These are phyloP conservation scores for Tilletia walkeri DNA, from an alignment of 1,284 basidiomycete genomes.

Conservation along the genomic window DNA sequence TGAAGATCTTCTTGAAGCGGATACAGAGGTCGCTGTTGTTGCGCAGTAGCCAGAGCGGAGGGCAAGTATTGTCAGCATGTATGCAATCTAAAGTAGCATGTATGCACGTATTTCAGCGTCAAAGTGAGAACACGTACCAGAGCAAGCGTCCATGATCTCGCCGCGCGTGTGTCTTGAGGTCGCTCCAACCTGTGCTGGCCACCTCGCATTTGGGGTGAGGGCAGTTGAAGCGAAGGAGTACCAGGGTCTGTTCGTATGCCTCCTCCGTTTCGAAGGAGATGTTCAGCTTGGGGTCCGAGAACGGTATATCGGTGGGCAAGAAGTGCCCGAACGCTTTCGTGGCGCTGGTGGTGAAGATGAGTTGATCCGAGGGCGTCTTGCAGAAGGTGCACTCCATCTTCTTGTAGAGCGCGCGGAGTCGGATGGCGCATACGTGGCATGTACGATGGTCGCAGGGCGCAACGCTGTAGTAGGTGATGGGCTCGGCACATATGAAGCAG, in stretches of 20 bases:
- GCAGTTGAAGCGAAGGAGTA: conserved; percentile 71
- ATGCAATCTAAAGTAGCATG: not conserved
- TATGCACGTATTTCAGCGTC: not conserved
- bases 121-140: conserved; percentile 64
- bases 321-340: conserved; percentile 40
- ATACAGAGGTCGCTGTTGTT: conserved; percentile 77
- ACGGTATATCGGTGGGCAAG: conserved; percentile 40
- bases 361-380: conserved; percentile 67
- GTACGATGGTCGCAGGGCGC: conserved; percentile 88
- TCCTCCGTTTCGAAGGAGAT: conserved; percentile 86
- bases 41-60: not conserved
- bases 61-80: not conserved
- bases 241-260: conserved; percentile 91
- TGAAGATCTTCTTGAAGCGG: conserved; percentile 86
- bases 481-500: conserved; percentile 96
- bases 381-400: conserved; percentile 84
- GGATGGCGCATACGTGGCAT: conserved; percentile 86
- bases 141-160: conserved; percentile 74
- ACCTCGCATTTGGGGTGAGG: conserved; percentile 67
- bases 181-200: conserved; percentile 81
- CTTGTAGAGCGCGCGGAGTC: conserved; percentile 91
- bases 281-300: conserved; percentile 60
- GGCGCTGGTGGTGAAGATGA: conserved; percentile 77
- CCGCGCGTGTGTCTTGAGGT: conserved; percentile 76
- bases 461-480: conserved; percentile 82